Percentiles rank a stretch among this genome's conserved stretches.
phyloP scores from a whole-genome alignment of 2,329 filamentous ascomycete genomes.

The Fusarium virguliforme region DNA sequence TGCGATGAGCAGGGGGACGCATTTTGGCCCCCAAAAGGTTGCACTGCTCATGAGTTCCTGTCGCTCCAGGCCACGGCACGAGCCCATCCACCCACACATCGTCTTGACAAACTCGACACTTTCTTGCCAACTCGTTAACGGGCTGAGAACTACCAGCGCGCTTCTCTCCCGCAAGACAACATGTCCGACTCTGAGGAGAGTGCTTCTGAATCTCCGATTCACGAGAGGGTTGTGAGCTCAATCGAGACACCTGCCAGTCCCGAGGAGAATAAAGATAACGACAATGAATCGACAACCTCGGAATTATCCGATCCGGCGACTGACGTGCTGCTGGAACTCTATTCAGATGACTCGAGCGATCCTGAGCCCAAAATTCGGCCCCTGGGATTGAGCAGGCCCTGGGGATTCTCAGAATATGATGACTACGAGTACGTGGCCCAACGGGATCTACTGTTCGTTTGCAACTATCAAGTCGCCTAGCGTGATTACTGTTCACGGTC shows the following conservation, averaged over 20 bases:
- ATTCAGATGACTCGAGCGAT: not conserved
- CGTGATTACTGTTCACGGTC: conserved; percentile 30
- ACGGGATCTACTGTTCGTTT: not conserved
- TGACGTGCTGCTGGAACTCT: not conserved
- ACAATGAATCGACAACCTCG: not conserved
- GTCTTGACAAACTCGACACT: not conserved
- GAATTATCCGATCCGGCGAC: not conserved
- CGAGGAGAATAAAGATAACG: not conserved
- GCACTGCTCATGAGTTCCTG: not conserved
- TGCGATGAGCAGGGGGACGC: not conserved
- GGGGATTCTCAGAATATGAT: not conserved
- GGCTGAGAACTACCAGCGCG: not conserved
- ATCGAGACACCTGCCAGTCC: not conserved
- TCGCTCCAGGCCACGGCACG: not conserved
- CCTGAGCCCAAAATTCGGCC: not conserved
- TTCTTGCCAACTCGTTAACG: not conserved
- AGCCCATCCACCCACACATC: not conserved
- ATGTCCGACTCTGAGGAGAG: not conserved
- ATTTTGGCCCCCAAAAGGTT: not conserved
- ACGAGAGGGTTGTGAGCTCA: not conserved
- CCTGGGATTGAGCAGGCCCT: conserved; percentile 6
- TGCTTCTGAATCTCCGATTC: not conserved
- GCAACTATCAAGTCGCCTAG: not conserved
- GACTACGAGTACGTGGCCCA: conserved; percentile 13
- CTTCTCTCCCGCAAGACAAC: not conserved